A percentile compares a stretch with the other conserved stretches of the same genome.
Evolutionary conservation across 73 alveolate genomes (phyloP).

Genomic region (Paramecium tetraurelia): DNA sequence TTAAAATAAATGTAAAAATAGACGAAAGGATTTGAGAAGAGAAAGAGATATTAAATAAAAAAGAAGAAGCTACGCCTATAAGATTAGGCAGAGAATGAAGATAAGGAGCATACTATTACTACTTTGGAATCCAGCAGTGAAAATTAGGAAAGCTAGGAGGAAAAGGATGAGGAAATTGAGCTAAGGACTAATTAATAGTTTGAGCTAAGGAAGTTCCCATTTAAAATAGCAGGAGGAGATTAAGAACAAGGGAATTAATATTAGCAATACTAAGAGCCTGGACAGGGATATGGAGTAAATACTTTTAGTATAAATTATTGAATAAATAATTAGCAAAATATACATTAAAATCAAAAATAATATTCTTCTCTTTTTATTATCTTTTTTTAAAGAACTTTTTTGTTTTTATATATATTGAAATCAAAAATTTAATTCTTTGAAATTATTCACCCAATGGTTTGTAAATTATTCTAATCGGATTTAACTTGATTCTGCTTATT

Average conservation of each 20-base stretch:
- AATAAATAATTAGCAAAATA: neutral
- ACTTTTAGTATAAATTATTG: neutral
- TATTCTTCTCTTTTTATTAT: neutral
- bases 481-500: neutral
- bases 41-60: neutral
- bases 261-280: neutral
- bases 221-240: neutral
- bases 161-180: neutral
- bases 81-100: neutral
- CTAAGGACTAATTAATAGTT: neutral
- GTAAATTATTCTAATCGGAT: neutral
- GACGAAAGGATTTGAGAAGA: neutral
- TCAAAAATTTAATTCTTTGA: neutral
- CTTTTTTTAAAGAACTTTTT: neutral
- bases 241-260: neutral
- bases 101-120: neutral
- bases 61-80: neutral
- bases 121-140: neutral
- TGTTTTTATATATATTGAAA: neutral
- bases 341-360: neutral
- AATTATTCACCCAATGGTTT: neutral
- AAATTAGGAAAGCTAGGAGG: neutral
- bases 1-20: neutral
- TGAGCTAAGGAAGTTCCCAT: neutral
- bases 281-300: neutral